These are phyloP conservation scores for Leucoagaricus sp. DNA, from an alignment of 1,284 basidiomycete species.

Conservation along the genomic window DNA sequence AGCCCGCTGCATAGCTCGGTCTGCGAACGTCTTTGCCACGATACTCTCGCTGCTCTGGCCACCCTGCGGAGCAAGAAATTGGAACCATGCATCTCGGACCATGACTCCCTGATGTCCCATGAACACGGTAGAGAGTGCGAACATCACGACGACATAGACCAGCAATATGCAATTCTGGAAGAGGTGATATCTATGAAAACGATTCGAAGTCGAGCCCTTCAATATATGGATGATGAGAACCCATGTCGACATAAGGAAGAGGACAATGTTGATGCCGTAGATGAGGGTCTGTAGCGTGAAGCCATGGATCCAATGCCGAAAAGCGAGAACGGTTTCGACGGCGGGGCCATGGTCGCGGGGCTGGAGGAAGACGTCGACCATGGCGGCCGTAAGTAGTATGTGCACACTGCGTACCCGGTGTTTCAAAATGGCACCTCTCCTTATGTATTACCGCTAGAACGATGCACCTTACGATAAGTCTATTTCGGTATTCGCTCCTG, in stretches of 20 bases:
- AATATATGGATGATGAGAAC: slow-evolving; percentile 8
- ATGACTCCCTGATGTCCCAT: slow-evolving; percentile 11
- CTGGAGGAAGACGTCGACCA: background rate
- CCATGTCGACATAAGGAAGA: slow-evolving; percentile 7
- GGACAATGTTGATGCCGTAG: slow-evolving; percentile 8
- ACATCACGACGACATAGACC: slow-evolving; percentile 6
- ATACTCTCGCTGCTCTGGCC: background rate
- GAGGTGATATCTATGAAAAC: slow-evolving; percentile 9
- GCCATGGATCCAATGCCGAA: slow-evolving; percentile 10
- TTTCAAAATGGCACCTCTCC: background rate
- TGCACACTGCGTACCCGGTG: background rate
- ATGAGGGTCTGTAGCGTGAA: slow-evolving; percentile 9
- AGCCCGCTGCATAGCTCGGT: background rate
- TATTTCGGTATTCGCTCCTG: background rate
- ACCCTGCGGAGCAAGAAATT: background rate
- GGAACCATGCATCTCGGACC: background rate
- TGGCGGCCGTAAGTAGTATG: background rate
- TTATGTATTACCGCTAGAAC: slow-evolving; percentile 4
- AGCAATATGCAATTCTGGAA: slow-evolving; percentile 6
- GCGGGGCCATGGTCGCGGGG: background rate
- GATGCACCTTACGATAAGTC: background rate
- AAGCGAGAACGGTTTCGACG: background rate
- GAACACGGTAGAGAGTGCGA: background rate
- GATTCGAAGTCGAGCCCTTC: background rate
- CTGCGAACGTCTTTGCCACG: background rate